Evolutionary conservation across 2,329 filamentous ascomycete genomes (phyloP), one percentile per base, ranked within the genome.

Genomic region (Epichloe gansuensis): DNA sequence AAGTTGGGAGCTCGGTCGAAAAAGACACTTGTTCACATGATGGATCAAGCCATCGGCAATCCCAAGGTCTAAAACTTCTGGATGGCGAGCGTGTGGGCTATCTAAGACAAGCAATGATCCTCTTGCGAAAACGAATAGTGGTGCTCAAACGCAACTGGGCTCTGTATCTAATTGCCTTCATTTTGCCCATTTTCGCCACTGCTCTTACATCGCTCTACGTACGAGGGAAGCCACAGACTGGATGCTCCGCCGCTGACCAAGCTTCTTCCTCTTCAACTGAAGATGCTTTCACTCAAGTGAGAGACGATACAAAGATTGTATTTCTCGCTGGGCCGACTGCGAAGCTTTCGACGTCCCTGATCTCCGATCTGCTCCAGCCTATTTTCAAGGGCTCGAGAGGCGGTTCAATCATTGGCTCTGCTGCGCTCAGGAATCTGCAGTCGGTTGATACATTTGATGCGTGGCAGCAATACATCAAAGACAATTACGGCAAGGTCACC

Each of bases 171-270:
- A 81, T 82, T 2, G 89, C 88, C 1, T 74, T 95, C 39, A 58
- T 89, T 1, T 80, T 95, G 12, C 90, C 90, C 0, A 78, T 96
- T 50, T 73, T 89, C 52, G 86, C 88, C 1, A 85, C 88, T 17
- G 88, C 84, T 0, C 70, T 95, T 15, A 87, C 89, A 0, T 87
- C 84, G 3, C 73, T 94, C 2, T 90, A 91, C 60, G 70, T 96
- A 7, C 74, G 77, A 43, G 68, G 71, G 46, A 81, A 81, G 58
- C 58, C 65, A 4, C 72, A 72, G 1, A 70, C 66, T 0, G 72
- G 70, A 2, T 87, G 83, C 61, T 69, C 72, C 15, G 75, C 78
- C 1, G 63, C 64, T 0, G 71, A 74, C 2, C 69, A 73, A 46
- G 60, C 75, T 0, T 74, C 74, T 0, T 71, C 71, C 38, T 62